A percentile compares a stretch with the other conserved stretches of the same genome.
These are phyloP conservation scores for Beauveria asiatica DNA, from an alignment of 2,329 filamentous ascomycete genomes.

Conservation along the genomic window DNA sequence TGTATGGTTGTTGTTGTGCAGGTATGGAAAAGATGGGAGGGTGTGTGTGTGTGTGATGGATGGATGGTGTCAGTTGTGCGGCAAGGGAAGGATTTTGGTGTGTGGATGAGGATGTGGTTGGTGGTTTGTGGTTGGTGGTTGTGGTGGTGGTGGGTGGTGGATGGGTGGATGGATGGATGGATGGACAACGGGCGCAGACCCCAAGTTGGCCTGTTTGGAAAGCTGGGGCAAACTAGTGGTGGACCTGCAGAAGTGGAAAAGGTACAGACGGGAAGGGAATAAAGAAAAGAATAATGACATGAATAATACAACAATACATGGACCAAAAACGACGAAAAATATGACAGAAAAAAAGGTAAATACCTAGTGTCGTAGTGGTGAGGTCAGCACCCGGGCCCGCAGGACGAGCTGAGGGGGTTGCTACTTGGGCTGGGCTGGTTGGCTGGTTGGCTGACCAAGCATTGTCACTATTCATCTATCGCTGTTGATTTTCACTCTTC, in stretches of 20 bases:
- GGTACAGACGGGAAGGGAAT: too few species aligned
- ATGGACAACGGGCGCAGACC: not conserved
- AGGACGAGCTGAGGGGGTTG: not conserved
- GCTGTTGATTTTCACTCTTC: too few species aligned
- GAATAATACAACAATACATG: not conserved
- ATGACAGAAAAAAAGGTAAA: not conserved
- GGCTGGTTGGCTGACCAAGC: not conserved
- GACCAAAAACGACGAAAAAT: too few species aligned
- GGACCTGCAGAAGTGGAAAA: too few species aligned
- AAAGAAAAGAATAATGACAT: not conserved
- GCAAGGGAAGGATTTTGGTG: not conserved
- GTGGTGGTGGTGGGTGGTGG: not conserved
- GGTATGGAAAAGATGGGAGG: not conserved
- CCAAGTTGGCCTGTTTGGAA: not conserved
- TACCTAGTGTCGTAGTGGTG: slow-evolving; percentile 10
- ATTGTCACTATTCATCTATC: not conserved
- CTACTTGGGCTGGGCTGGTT: not conserved
- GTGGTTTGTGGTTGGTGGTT: not conserved
- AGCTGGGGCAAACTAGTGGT: too few species aligned
- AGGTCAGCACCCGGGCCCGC: slow-evolving; percentile 5
- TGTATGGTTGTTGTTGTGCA: not conserved
- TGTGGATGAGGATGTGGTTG: not conserved
- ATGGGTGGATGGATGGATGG: not conserved
- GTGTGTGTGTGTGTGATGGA: not conserved
- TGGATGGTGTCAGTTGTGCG: not conserved